These are phyloP conservation scores for Ascobolus immersus DNA, from an alignment of 495 filamentous ascomycete species.

Conservation along the genomic window DNA sequence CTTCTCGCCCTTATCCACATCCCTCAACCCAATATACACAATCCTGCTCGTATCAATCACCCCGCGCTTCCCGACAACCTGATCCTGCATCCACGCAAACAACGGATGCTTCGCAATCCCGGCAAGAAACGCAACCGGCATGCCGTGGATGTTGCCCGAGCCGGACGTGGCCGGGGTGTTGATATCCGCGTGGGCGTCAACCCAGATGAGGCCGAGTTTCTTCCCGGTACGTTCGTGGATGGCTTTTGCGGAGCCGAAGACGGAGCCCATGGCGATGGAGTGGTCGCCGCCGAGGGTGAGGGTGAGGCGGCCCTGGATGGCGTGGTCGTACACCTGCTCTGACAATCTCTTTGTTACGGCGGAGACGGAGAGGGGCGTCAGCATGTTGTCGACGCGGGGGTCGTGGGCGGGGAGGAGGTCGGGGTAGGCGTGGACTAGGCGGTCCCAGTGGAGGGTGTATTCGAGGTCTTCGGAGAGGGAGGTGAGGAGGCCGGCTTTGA, in stretches of 20 bases:
- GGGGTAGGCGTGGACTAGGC: conserved; percentile 58
- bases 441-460: conserved; percentile 67
- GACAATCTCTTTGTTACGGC: conserved; percentile 60
- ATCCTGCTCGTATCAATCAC: conserved; percentile 52
- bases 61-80: conserved; percentile 25
- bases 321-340: conserved; percentile 67
- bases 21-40: conserved; percentile 87
- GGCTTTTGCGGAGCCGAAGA: conserved; percentile 62
- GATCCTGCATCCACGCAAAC: conserved; percentile 64
- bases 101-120: conserved; percentile 49
- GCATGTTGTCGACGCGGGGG: conserved; percentile 70
- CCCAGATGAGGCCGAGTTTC: conserved; percentile 90
- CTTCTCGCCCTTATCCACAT: conserved; percentile 86
- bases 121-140: conserved; percentile 85
- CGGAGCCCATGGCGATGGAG: conserved; percentile 80
- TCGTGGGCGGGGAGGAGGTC: conserved; percentile 47
- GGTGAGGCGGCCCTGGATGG: conserved; percentile 60
- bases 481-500: conserved; percentile 62
- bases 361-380: conserved; percentile 68
- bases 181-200: conserved; percentile 94
- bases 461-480: conserved; percentile 64
- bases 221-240: conserved; percentile 46
- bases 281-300: conserved; percentile 92
- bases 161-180: conserved; percentile 77
- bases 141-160: conserved; percentile 90